Base-by-base conservation (phyloP, 108 stramenopile species). In the Mediolabrus comicus region DNA sequence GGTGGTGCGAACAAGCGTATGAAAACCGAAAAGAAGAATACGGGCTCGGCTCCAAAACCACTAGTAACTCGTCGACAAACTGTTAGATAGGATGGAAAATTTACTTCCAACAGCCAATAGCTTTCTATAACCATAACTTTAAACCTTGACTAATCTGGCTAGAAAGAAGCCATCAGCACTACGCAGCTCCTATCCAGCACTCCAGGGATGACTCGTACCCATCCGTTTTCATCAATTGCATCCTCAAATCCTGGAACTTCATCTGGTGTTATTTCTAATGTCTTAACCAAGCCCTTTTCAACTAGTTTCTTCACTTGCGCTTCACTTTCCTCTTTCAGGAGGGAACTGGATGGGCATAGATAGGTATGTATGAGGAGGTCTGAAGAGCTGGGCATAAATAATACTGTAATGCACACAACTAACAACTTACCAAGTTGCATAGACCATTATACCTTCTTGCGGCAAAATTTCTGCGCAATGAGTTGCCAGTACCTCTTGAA, bases 391-490 rank as follows among this genome's bases (percentile, higher is more conserved):
- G n/a, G n/a, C 3, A 12, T 26, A 24, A n/a, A 46, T 7, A 25
- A 27, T 31, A 58, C 2, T 53, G 24, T 36, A n/a, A 24, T 0
- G 25, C 2, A 27, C 33, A 3, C 6, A 53, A 54, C 6, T 66
- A n/a, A 7, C 10, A n/a, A n/a, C n/a, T n/a, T n/a, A n/a, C n/a
- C 92, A 93, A n/a, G 92, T 93, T 24, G 92, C 92, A 65, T 90
- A 93, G 3, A 90, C 88, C 61, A 93, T 52, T 9, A 89, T 77
- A 17, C 92, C 92, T 2, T 86, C 92, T 13, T 34, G 35, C 24
- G 63, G 53, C 43, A 93, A 65, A 46, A 93, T 77, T 27, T 92
- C 82, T 13, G 69, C 83, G 14, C 86, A 84, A 69, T 93, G 87
- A 64, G 72, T 67, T 7, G 84, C 81, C 3, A 93, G 71, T 12